phyloP scores from a whole-genome alignment of 768 basidiomycete genomes.

The Boletus reticulatus region DNA sequence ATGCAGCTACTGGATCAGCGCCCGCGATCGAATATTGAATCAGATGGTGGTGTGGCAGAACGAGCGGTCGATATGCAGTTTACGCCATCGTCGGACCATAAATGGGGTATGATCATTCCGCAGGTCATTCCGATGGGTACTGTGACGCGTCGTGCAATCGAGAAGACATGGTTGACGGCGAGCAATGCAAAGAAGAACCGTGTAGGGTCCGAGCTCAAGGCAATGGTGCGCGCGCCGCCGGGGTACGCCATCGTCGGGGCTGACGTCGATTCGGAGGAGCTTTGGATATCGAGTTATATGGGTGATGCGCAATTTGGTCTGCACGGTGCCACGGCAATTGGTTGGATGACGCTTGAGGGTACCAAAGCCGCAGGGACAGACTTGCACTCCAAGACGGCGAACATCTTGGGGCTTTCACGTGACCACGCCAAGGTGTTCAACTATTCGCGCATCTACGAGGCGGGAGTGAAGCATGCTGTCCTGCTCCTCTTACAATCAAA shows the following conservation, averaged over 20 bases:
- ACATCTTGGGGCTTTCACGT: conserved; percentile 87
- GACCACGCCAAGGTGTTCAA: conserved; percentile 99
- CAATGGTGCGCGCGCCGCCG: conserved; percentile 92
- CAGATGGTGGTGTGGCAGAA: conserved; percentile 92
- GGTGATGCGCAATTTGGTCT: conserved; percentile 97
- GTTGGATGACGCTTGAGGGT: conserved; percentile 99
- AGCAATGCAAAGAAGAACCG: conserved; percentile 98
- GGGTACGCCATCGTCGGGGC: conserved; percentile 96
- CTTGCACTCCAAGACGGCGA: conserved; percentile 94
- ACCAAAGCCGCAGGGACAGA: conserved; percentile 95
- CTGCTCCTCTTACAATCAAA: conserved; percentile 85
- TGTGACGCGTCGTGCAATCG: conserved; percentile 94
- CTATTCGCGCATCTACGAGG: conserved; percentile 98
- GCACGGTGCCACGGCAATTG: conserved; percentile 94
- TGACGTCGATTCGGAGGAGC: conserved; percentile 97
- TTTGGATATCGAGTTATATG: conserved; percentile 99
- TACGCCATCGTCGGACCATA: conserved; percentile 32
- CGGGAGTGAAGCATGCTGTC: conserved; percentile 91
- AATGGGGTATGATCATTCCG: conserved; percentile 91
- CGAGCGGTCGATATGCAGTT: conserved; percentile 53
- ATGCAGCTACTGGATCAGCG: conserved; percentile 97
- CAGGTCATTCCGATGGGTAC: conserved; percentile 99
- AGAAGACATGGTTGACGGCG: conserved; percentile 97
- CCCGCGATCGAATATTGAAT: conserved; percentile 85
- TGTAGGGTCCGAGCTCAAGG: conserved; percentile 97